These are phyloP conservation scores for Crinitomyces ghanaensis DNA, from an alignment of 805 yeast genomes.

Conservation along the genomic window DNA sequence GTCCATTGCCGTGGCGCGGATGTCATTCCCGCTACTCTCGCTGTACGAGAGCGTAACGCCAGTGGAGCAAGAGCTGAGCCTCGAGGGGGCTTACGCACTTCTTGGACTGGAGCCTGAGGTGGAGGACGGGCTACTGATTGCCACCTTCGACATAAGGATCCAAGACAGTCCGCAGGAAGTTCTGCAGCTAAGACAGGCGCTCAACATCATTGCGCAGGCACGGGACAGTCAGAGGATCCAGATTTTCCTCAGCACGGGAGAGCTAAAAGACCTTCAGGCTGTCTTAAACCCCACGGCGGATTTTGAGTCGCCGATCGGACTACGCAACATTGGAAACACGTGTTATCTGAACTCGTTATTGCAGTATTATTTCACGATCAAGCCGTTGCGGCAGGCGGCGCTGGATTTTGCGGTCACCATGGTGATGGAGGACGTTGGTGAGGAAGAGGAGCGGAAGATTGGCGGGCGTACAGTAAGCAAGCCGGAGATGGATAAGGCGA, in stretches of 20 bases:
- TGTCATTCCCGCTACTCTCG: conserved; percentile 19
- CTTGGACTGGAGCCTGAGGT: conserved; percentile 43
- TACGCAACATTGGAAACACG: conserved; percentile 91
- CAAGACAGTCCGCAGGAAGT: conserved; percentile 37
- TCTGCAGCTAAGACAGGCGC: conserved; percentile 43
- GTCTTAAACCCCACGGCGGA: conserved; percentile 1
- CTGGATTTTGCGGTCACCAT: conserved; percentile 35
- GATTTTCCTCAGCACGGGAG: conserved; percentile 52
- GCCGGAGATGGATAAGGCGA: conserved; percentile 70
- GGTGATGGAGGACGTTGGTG: conserved; percentile 9
- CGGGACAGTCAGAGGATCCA: conserved; percentile 45
- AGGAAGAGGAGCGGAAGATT: conserved; percentile 46
- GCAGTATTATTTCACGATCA: conserved; percentile 80
- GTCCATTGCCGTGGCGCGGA: conserved; percentile 22
- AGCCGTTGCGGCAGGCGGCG: conserved; percentile 63
- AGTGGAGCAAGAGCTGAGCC: conserved; percentile 15
- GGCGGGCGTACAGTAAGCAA: conserved; percentile 79
- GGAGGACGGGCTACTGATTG: conserved; percentile 40
- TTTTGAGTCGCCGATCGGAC: conserved; percentile 64
- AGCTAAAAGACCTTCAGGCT: conserved; percentile 24
- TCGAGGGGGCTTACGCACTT: conserved; percentile 34
- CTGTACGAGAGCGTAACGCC: conserved; percentile 19
- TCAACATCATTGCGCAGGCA: conserved; percentile 43
- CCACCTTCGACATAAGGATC: conserved; percentile 39
- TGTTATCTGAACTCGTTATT: conserved; percentile 85